These are phyloP conservation scores for Nakazawaea siamensis DNA, from an alignment of 805 yeast species.

Conservation along the genomic window DNA sequence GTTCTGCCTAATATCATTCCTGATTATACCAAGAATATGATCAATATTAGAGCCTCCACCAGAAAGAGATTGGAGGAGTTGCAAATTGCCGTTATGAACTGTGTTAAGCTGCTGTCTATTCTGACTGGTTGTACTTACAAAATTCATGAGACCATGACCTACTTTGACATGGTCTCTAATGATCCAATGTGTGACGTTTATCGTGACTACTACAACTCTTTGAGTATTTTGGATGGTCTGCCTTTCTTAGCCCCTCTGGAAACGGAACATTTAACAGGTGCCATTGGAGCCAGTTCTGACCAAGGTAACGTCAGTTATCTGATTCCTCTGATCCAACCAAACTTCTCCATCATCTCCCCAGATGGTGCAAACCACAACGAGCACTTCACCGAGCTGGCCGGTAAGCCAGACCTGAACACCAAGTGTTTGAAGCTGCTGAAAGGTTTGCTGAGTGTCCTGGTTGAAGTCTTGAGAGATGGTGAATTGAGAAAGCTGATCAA, in stretches of 20 bases:
- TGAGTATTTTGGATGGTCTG: conserved; percentile 9
- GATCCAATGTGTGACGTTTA: conserved; percentile 14
- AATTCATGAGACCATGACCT: conserved; percentile 22
- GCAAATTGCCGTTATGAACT: conserved; percentile 20
- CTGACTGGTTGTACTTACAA: conserved; percentile 26
- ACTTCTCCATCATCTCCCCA: conserved; percentile 14
- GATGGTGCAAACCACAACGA: conserved; percentile 16
- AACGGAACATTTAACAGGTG: conserved; percentile 11
- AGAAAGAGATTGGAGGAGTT: conserved; percentile 15
- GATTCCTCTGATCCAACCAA: conserved; percentile 18
- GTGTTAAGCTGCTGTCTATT: conserved; percentile 16
- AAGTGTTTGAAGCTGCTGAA: conserved; percentile 14
- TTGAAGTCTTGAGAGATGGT: conserved; percentile 14
- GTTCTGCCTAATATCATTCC: conserved; percentile 19
- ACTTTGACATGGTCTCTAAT: conserved; percentile 16
- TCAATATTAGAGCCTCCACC: conserved; percentile 14
- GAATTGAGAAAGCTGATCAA: conserved; percentile 11
- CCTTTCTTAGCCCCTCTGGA: conserved; percentile 3
- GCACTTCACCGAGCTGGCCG: conserved; percentile 15
- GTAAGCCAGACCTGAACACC: conserved; percentile 12
- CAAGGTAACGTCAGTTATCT: conserved; percentile 18
- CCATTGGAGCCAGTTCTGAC: conserved; percentile 17
- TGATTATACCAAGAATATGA: conserved; percentile 15
- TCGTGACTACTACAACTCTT: conserved; percentile 13
- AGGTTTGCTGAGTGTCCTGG: conserved; percentile 14